A percentile compares a stretch with the other conserved stretches of the same genome.
phyloP scores from a whole-genome alignment of 2,329 filamentous ascomycete genomes.

The Westerdykella aurantiaca region DNA sequence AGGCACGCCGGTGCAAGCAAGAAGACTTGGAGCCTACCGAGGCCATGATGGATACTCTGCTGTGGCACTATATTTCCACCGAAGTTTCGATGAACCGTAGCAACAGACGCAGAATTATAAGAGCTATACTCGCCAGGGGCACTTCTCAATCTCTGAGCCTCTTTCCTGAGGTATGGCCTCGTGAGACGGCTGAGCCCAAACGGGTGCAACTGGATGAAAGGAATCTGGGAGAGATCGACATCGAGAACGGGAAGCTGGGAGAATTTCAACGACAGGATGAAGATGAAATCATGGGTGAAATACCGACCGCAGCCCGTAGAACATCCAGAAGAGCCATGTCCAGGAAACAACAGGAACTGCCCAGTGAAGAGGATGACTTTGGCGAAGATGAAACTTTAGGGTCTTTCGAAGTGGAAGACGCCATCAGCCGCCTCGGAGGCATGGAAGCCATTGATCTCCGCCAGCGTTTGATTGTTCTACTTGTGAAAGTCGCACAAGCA shows the following conservation, averaged over 20 bases:
- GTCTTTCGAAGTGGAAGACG: constrained; percentile 11
- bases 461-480: constrained; percentile 56
- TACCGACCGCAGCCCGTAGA: background rate
- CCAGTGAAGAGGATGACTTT: constrained; percentile 4
- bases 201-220: constrained; percentile 47
- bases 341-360: constrained; percentile 1
- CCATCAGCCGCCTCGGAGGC: constrained; percentile 30
- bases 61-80: constrained; percentile 55
- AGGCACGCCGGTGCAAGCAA: constrained; percentile 35
- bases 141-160: constrained; percentile 46
- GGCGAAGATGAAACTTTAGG: constrained; percentile 7
- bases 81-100: constrained; percentile 26
- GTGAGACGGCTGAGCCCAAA: constrained; percentile 52
- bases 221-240: constrained; percentile 44
- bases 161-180: constrained; percentile 62
- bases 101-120: constrained; percentile 52
- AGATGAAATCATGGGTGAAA: constrained; percentile 26
- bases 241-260: constrained; percentile 56
- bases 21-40: constrained; percentile 11
- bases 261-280: constrained; percentile 53
- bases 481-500: constrained; percentile 34
- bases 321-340: constrained; percentile 2
- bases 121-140: constrained; percentile 64
- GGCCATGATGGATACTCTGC: constrained; percentile 50
- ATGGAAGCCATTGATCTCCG: constrained; percentile 56